Evolutionary conservation across 305 asterid genomes (phyloP), one percentile per base, ranked within the genome.

Genomic region (Lippia alba): DNA sequence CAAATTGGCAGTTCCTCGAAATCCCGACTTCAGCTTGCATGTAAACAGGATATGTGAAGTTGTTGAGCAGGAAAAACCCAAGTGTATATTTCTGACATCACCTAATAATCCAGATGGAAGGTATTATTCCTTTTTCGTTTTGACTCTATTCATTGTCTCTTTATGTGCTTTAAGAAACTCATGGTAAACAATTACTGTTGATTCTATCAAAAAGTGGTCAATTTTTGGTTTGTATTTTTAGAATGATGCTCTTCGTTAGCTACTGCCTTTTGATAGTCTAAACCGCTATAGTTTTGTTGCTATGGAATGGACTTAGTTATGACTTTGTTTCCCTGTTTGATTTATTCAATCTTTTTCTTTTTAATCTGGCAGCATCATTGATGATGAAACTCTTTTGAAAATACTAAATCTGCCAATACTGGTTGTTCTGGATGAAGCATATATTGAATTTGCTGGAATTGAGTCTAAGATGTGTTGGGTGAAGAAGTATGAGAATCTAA

Each of bases 21-120:
- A 87, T 73, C 77, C 92, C 2, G 94, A 94, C 81, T 91, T 94
- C 76, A 83, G 97, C 80, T 81, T 94, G 93, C 92, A 94, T 76
- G 91, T 89, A 63, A 83, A 84, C 70, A 73, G 79, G 80, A 89
- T 91, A 78, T 71, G 78, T 61, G 83, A 87, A 79, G 95, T 82
- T 61, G 85, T 91, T 78, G 87, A 88, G 83, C 81, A 30, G 80
- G 97, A 91, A 81, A 94, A 86, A 69, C 99, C 99, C 0, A 94
- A 91, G 80, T 88, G 97, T 75, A 88, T 94, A 83, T 91, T 94
- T 76, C 78, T 94, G 73, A 94, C 97, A 59, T 94, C 99, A n/a
- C 97, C 99, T 50, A 91, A 94, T 83, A 94, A 94, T 80, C 99
- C 99, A 58, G 99, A 94, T 86, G 97, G 97, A 78, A 94, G 99